A percentile compares a stretch with the other conserved stretches of the same genome.
These are phyloP conservation scores for Spongiforma sp. DNA, from an alignment of 1,284 basidiomycete species.

Conservation along the genomic window DNA sequence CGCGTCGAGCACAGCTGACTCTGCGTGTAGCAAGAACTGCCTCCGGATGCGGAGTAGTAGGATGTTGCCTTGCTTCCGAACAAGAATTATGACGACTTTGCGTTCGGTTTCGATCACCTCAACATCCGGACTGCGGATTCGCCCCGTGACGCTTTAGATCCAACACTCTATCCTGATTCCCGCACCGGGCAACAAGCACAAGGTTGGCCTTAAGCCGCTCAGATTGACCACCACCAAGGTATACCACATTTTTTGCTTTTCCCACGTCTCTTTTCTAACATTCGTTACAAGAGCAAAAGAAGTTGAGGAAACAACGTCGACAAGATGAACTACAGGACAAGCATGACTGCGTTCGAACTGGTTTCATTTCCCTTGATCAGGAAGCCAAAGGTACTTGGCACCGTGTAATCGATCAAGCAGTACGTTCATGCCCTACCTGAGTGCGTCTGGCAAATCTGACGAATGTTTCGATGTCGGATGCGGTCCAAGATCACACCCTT, in stretches of 20 bases:
- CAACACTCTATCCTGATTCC: slow-evolving; percentile 98
- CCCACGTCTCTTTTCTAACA: slow-evolving; percentile 10
- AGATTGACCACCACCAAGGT: slow-evolving; percentile 93
- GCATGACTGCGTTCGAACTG: slow-evolving; percentile 95
- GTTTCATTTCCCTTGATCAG: slow-evolving; percentile 91
- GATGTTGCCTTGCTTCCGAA: slow-evolving; percentile 86
- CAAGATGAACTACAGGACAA: slow-evolving; percentile 94
- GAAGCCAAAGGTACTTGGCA: slow-evolving; percentile 80
- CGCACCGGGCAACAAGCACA: slow-evolving; percentile 86
- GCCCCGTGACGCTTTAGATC: slow-evolving; percentile 89
- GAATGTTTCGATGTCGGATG: slow-evolving; percentile 97
- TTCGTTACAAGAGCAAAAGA: slow-evolving; percentile 84
- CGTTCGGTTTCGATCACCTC: slow-evolving; percentile 56
- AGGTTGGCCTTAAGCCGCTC: slow-evolving; percentile 76
- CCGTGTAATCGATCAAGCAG: neutral
- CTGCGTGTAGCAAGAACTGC: slow-evolving; percentile 68
- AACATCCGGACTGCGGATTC: slow-evolving; percentile 71
- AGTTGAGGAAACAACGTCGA: slow-evolving; percentile 90
- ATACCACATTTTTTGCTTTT: slow-evolving; percentile 9
- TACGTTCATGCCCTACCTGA: slow-evolving; percentile 40
- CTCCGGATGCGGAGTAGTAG: slow-evolving; percentile 98
- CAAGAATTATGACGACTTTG: slow-evolving; percentile 80
- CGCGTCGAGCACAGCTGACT: slow-evolving; percentile 6
- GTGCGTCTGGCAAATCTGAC: slow-evolving; percentile 96
- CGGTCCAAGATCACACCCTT: slow-evolving; percentile 96